Evolutionary conservation across 345 rosid genomes (phyloP).

Genomic region (Melaleuca quinquenervia): DNA sequence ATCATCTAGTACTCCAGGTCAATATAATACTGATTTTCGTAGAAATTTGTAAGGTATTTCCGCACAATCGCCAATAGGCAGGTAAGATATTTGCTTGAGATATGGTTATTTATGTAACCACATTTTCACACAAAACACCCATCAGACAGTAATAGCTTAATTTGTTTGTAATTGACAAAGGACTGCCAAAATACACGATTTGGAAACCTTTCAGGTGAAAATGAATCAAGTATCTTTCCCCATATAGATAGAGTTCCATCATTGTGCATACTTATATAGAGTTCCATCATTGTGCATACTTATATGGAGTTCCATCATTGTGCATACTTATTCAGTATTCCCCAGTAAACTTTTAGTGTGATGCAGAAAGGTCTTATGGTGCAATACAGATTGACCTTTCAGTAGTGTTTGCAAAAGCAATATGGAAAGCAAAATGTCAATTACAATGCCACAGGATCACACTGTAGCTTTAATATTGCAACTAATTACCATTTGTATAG

Average conservation of each 20-base stretch:
- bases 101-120: not conserved
- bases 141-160: not conserved
- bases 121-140: not conserved
- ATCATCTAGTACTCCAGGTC: not conserved
- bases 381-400: not conserved
- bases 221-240: not conserved
- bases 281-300: too few relatives aligned
- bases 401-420: not conserved
- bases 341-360: not conserved
- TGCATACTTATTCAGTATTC: not conserved
- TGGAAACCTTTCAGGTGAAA: not conserved
- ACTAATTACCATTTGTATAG: not conserved
- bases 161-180: not conserved
- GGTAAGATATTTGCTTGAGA: not conserved
- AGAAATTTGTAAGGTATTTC: not conserved
- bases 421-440: not conserved
- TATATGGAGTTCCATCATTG: not conserved
- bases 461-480: not conserved
- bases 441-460: not conserved
- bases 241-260: not conserved
- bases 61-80: not conserved
- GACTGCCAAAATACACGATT: not conserved
- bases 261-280: not conserved
- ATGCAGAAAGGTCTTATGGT: not conserved
- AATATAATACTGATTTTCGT: not conserved